Evolutionary conservation across 2,329 filamentous ascomycete species (phyloP).

Genomic region (Phialocephala subalpina): DNA sequence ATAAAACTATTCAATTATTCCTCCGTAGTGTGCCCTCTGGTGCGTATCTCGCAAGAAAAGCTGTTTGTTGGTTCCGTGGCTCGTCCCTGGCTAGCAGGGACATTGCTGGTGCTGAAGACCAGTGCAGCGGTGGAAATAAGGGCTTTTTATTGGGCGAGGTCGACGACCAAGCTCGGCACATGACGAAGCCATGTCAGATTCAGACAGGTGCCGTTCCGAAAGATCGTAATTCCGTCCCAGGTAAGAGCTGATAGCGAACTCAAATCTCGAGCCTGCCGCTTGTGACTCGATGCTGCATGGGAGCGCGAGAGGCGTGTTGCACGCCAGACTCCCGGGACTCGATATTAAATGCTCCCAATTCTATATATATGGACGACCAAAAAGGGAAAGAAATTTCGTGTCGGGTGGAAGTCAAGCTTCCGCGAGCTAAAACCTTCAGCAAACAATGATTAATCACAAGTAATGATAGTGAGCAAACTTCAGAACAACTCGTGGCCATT

Average conservation of each 20-base stretch:
- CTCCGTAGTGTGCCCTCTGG: background rate
- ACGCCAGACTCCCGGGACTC: background rate
- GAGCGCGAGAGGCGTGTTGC: no score
- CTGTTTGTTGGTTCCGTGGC: background rate
- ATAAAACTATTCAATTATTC: background rate
- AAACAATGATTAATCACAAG: background rate
- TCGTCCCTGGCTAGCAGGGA: constrained; percentile 5
- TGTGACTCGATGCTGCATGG: no score
- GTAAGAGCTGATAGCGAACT: background rate
- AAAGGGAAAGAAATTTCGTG: background rate
- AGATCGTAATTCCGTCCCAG: background rate
- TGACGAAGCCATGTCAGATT: background rate
- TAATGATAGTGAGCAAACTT: background rate
- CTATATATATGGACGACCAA: background rate
- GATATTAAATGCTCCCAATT: background rate
- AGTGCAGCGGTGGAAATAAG: background rate
- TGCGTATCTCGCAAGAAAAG: background rate
- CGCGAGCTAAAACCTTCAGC: constrained; percentile 1
- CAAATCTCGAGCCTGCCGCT: background rate
- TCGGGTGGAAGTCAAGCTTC: background rate
- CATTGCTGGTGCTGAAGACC: background rate
- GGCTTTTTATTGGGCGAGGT: background rate
- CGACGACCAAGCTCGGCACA: background rate
- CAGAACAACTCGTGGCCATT: background rate
- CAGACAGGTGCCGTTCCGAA: background rate